These are phyloP conservation scores for Ligustrum vulgare DNA, from an alignment of 257 asterid species.

Conservation along the genomic window DNA sequence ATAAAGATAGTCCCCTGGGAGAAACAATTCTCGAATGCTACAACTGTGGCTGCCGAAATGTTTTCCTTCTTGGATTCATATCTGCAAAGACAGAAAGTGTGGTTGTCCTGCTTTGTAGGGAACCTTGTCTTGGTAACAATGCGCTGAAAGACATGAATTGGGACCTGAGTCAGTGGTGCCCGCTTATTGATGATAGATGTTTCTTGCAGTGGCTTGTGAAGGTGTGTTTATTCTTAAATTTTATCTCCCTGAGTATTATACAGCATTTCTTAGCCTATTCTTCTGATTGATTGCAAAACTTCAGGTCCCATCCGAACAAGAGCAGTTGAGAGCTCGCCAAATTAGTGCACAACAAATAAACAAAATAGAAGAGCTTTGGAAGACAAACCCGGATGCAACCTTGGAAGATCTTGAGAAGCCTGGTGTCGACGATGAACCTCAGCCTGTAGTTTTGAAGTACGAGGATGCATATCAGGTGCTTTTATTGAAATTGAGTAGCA, in stretches of 20 bases:
- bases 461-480: constrained; percentile 99
- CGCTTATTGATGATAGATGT: constrained; percentile 95
- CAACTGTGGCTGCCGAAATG: constrained; percentile 98
- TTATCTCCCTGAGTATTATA: constrained; percentile 1
- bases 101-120: constrained; percentile 96
- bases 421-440: constrained; percentile 99
- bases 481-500: not conserved
- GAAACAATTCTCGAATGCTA: constrained; percentile 96
- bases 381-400: constrained; percentile 93
- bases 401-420: constrained; percentile 99
- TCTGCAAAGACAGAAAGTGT: constrained; percentile 99
- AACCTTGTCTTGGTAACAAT: constrained; percentile 87
- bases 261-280: constrained; percentile 12
- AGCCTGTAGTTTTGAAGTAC: constrained; percentile 83
- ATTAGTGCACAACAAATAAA: constrained; percentile 98
- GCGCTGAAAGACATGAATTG: constrained; percentile 98
- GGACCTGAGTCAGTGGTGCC: constrained; percentile 99
- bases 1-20: constrained; percentile 97
- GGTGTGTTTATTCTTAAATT: constrained; percentile 41
- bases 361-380: constrained; percentile 99
- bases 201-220: constrained; percentile 97
- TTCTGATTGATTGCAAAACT: constrained; percentile 24
- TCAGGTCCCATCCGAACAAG: constrained; percentile 97
- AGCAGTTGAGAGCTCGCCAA: constrained; percentile 97
- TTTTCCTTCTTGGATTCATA: constrained; percentile 94